Conservation (phyloP, 176 grass and related monocot genomes). For the Triticum timopheevii region DNA sequence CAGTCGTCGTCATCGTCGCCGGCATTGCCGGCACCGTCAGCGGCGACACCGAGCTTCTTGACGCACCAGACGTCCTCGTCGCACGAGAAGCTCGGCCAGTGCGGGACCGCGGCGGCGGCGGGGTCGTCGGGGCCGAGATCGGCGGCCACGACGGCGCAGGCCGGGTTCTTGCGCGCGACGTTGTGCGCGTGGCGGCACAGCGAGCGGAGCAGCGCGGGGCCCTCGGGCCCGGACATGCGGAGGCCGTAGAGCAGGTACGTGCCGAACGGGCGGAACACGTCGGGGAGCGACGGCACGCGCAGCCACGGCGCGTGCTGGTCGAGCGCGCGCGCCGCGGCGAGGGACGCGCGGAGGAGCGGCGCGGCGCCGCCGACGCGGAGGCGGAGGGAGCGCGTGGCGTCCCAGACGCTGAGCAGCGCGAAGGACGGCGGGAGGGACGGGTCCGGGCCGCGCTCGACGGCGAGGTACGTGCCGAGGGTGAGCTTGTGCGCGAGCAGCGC, state of each 20-base stretch:
- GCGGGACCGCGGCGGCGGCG: constrained; percentile 44
- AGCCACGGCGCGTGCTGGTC: constrained; percentile 57
- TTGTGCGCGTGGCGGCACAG: constrained; percentile 65
- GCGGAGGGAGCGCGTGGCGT: constrained; percentile 60
- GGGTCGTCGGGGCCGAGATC: constrained; percentile 55
- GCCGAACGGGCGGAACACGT: constrained; percentile 73
- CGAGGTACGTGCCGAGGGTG: constrained; percentile 67
- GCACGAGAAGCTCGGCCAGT: constrained; percentile 59
- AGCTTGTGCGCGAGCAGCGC: constrained; percentile 66
- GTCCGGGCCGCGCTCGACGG: constrained; percentile 35
- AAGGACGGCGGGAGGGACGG: constrained; percentile 37
- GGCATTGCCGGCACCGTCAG: neutral
- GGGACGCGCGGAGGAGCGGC: constrained; percentile 34
- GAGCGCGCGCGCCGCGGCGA: constrained; percentile 54
- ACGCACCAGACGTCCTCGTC: constrained; percentile 73
- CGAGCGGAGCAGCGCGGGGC: constrained; percentile 44
- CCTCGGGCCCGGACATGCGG: constrained; percentile 51
- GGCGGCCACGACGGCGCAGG: constrained; percentile 55
- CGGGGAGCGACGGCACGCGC: constrained; percentile 56
- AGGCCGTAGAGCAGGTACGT: constrained; percentile 73
- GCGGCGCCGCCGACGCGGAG: constrained; percentile 50
- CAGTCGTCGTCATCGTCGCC: constrained; percentile 32
- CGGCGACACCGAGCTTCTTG: constrained; percentile 37
- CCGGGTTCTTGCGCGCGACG: constrained; percentile 48
- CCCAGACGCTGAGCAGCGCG: constrained; percentile 65